A percentile compares a stretch with the other conserved stretches of the same genome.
Evolutionary conservation across 805 yeast genomes (phyloP).

Genomic region (Wickerhamomyces canadensis): DNA sequence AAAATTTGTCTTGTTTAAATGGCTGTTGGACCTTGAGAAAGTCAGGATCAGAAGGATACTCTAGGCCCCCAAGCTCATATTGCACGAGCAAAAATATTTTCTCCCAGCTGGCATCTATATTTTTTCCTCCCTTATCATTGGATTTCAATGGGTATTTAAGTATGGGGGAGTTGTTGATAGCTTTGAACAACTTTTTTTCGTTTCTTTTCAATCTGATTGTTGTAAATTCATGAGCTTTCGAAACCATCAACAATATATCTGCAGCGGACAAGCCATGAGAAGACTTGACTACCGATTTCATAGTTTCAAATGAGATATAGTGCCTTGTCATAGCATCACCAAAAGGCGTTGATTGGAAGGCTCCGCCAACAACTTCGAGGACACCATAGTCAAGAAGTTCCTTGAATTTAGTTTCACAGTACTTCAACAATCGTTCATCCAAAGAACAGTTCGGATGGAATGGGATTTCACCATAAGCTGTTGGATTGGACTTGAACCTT

Average conservation of each 20-base stretch:
- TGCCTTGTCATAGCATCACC: conserved; percentile 47
- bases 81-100: conserved; percentile 41
- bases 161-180: conserved; percentile 35
- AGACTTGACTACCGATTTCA: conserved; percentile 29
- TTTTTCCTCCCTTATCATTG: conserved; percentile 23
- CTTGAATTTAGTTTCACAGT: conserved; percentile 29
- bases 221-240: conserved; percentile 36
- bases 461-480: conserved; percentile 32
- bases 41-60: conserved; percentile 39
- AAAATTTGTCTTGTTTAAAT: conserved; percentile 38
- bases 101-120: conserved; percentile 23
- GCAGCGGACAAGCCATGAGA: conserved; percentile 12
- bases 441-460: conserved; percentile 15
- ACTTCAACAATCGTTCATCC: conserved; percentile 28
- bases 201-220: conserved; percentile 34
- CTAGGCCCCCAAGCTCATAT: conserved; percentile 45
- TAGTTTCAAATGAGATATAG: conserved; percentile 40
- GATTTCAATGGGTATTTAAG: conserved; percentile 32
- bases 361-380: conserved; percentile 14
- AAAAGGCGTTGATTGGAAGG: conserved; percentile 30
- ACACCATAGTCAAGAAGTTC: conserved; percentile 29
- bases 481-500: conserved; percentile 35
- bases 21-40: conserved; percentile 32
- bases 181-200: conserved; percentile 40
- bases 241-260: conserved; percentile 24